Percentiles rank a stretch among this genome's conserved stretches.
These are phyloP conservation scores for Paradendryphiella salina DNA, from an alignment of 2,329 filamentous ascomycete species.

Conservation along the genomic window DNA sequence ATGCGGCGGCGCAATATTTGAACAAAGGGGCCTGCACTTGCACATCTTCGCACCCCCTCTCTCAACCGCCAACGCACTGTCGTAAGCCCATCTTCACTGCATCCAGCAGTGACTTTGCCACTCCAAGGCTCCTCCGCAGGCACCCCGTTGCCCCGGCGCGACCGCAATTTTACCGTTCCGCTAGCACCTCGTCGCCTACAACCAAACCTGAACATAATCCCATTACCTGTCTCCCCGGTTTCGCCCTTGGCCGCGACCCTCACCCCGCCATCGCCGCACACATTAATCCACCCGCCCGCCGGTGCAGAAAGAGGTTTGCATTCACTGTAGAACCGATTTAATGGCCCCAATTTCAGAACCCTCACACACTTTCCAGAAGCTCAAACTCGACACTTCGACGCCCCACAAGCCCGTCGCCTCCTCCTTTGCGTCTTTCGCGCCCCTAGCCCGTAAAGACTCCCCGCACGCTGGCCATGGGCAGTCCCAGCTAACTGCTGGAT, in stretches of 20 bases:
- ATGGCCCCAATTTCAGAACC: constrained; percentile 47
- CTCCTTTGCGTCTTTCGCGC: constrained; percentile 43
- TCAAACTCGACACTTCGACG: constrained; percentile 47
- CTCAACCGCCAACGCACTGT: neutral
- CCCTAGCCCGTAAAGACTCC: constrained; percentile 38
- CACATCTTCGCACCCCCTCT: neutral
- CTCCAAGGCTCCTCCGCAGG: constrained; percentile 1
- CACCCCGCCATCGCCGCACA: constrained; percentile 34
- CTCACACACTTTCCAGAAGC: constrained; percentile 50
- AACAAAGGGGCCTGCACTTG: constrained; percentile 2
- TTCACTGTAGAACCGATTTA: constrained; percentile 40
- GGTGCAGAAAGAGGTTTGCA: constrained; percentile 37
- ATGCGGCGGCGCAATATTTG: neutral
- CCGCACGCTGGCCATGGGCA: constrained; percentile 28
- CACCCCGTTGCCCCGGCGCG: constrained; percentile 7
- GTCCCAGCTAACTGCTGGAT: constrained; percentile 27
- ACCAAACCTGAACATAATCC: constrained; percentile 19
- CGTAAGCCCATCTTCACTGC: neutral
- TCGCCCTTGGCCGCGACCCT: constrained; percentile 34
- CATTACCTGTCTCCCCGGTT: constrained; percentile 21
- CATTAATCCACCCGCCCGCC: constrained; percentile 34
- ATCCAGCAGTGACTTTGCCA: constrained; percentile 7
- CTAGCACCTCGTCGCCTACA: constrained; percentile 21
- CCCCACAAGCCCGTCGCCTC: constrained; percentile 42
- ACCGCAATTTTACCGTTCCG: constrained; percentile 17